phyloP scores from a whole-genome alignment of 495 filamentous ascomycete species.

The Hypoxylon intermedium region DNA sequence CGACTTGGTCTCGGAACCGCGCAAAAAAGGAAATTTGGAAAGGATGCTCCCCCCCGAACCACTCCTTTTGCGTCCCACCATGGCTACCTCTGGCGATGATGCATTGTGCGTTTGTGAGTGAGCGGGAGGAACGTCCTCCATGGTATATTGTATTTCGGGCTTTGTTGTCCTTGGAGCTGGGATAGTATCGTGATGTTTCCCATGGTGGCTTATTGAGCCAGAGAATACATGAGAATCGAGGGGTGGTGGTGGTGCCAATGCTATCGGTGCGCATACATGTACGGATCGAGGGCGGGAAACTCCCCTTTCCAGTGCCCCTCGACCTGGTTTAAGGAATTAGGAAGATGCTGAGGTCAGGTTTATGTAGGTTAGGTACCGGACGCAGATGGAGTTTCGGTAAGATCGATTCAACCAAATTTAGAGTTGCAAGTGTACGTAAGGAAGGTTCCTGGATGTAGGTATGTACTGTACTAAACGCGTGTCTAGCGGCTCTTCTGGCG shows the following conservation, averaged over 20 bases:
- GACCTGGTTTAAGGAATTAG: neutral
- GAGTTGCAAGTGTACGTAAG: neutral
- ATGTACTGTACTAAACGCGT: neutral
- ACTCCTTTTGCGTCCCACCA: conserved; percentile 65
- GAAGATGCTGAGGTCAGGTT: too few relatives aligned
- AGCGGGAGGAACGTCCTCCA: conserved; percentile 34
- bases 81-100: conserved; percentile 30
- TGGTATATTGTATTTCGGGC: conserved; percentile 28
- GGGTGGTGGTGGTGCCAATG: too few relatives aligned
- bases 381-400: too few relatives aligned
- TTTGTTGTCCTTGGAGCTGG: conserved; percentile 24
- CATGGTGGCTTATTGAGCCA: conserved; percentile 32
- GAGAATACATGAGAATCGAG: conserved; percentile 11
- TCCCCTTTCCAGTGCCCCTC: neutral
- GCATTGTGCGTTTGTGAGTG: conserved; percentile 27
- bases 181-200: conserved; percentile 23
- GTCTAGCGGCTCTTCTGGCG: neutral
- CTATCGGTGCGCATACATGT: too few relatives aligned
- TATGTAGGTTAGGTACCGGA: too few relatives aligned
- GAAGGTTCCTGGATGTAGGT: neutral
- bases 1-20: conserved; percentile 55
- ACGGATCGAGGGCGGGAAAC: too few relatives aligned
- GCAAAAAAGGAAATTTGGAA: conserved; percentile 68
- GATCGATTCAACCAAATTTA: neutral
- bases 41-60: conserved; percentile 67